Conservation (phyloP, 148 eudicot genomes). For the Chenopodium album region DNA sequence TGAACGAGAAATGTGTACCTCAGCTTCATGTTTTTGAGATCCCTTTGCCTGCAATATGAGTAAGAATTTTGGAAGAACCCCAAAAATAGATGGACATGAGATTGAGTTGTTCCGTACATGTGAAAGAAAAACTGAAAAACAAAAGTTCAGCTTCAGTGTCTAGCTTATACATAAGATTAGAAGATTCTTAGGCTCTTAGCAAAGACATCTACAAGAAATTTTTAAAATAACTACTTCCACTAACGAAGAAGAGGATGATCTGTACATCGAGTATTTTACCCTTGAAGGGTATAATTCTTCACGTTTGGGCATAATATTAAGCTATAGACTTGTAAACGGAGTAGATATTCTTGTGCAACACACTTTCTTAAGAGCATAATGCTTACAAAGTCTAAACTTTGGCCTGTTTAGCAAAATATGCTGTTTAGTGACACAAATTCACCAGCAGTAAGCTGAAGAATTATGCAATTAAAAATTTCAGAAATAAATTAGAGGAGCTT, state of each 20-base stretch:
- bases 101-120: neutral
- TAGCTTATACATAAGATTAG: neutral
- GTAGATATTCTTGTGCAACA: neutral
- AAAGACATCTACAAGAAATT: neutral
- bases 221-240: neutral
- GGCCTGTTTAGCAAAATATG: neutral
- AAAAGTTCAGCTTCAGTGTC: neutral
- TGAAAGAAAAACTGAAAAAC: neutral
- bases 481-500: constrained; percentile 23
- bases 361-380: neutral
- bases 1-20: constrained; percentile 53
- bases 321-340: neutral
- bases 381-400: neutral
- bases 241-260: neutral
- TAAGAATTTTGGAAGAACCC: neutral
- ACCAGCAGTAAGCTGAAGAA: neutral
- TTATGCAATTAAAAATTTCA: neutral
- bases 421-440: neutral
- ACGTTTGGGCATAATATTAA: neutral
- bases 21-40: constrained; percentile 22
- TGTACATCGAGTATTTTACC: neutral
- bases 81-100: neutral
- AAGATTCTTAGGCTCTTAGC: neutral
- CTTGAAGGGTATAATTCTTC: neutral
- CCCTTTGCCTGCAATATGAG: constrained; percentile 52